phyloP scores from a whole-genome alignment of 345 rosid species.

The Fremontodendron californicum region DNA sequence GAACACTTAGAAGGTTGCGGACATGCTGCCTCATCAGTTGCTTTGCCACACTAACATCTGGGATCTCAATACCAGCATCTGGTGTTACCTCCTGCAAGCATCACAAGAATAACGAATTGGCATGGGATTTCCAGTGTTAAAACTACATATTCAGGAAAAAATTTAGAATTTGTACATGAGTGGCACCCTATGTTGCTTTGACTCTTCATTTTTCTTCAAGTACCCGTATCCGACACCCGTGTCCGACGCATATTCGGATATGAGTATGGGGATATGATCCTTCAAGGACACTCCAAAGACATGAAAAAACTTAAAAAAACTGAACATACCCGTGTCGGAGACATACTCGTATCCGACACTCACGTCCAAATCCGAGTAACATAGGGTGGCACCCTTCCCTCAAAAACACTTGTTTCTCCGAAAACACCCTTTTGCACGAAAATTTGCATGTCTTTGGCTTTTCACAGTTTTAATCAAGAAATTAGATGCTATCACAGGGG shows the following conservation, averaged over 20 bases:
- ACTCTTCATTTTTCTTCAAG: no score
- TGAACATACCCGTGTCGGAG: no score
- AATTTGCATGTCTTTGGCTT: background rate
- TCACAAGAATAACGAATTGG: background rate
- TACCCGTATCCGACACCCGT: no score
- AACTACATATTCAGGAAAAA: background rate
- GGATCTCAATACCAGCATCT: slow-evolving; percentile 60
- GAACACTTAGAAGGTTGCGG: slow-evolving; percentile 47
- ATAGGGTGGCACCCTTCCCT: background rate
- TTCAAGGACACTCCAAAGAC: no score
- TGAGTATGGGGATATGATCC: no score
- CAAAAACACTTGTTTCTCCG: background rate
- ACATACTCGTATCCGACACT: no score
- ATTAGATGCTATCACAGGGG: background rate
- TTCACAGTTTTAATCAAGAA: background rate
- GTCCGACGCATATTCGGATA: no score
- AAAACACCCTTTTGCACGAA: background rate
- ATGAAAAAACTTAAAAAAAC: no score
- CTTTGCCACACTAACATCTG: slow-evolving; percentile 50
- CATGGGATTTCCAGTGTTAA: background rate
- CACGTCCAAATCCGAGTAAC: no score
- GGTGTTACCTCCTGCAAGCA: slow-evolving; percentile 64
- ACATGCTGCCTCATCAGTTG: slow-evolving; percentile 70
- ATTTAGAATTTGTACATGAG: background rate
- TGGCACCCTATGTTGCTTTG: no score